A percentile compares a stretch with the other conserved stretches of the same genome.
These are phyloP conservation scores for Sideroxylon spinosum DNA, from an alignment of 179 eudicot species.

Conservation along the genomic window DNA sequence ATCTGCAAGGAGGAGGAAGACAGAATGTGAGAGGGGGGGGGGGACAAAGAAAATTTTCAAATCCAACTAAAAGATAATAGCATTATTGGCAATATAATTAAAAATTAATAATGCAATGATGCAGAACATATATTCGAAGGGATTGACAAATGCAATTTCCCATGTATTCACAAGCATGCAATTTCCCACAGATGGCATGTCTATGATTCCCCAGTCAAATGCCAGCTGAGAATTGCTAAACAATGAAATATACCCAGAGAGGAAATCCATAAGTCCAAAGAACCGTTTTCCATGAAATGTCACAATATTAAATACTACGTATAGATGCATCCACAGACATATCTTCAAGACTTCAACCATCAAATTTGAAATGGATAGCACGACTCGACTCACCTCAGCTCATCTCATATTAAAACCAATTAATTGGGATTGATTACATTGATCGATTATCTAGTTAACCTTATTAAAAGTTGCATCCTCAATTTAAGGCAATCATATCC, in stretches of 20 bases:
- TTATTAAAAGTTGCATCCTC: too few species aligned
- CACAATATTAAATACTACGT: too few species aligned
- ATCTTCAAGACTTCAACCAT: too few species aligned
- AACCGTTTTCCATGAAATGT: too few species aligned
- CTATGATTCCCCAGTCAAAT: neutral
- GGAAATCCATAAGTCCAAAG: neutral
- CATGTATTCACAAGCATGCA: neutral
- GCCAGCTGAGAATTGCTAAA: neutral
- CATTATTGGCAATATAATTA: neutral
- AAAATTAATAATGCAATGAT: neutral
- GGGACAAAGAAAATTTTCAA: neutral
- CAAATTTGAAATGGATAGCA: too few species aligned
- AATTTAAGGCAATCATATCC: too few species aligned
- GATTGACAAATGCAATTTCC: neutral
- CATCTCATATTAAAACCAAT: too few species aligned
- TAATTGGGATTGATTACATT: too few species aligned
- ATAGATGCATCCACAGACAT: too few species aligned
- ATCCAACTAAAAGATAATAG: neutral
- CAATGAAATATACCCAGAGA: neutral
- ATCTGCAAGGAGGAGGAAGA: conserved; percentile 31
- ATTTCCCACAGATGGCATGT: neutral
- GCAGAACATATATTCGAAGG: neutral
- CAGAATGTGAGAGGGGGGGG: neutral
- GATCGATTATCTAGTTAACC: too few species aligned
- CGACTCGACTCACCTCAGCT: too few species aligned